Percentiles rank a stretch among this genome's conserved stretches.
phyloP scores from a whole-genome alignment of 768 basidiomycete genomes.

The Phanerochaete sordida region DNA sequence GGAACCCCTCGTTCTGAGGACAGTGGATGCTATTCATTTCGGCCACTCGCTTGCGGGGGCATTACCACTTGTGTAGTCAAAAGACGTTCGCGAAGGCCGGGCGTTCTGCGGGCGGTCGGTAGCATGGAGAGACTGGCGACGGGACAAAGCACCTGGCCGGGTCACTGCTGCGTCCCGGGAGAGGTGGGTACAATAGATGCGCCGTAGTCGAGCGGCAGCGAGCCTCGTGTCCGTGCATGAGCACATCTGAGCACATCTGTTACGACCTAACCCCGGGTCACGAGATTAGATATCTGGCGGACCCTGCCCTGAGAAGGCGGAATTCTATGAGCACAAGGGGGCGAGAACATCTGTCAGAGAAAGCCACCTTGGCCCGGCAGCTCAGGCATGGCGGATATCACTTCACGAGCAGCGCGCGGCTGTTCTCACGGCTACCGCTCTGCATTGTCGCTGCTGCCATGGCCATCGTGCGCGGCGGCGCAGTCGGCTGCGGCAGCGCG shows the following conservation, averaged over 20 bases:
- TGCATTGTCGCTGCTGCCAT: background rate
- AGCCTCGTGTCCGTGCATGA: slow-evolving; percentile 11
- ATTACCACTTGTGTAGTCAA: background rate
- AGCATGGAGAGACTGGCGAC: background rate
- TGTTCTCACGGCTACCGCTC: background rate
- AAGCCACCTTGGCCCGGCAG: slow-evolving; percentile 4
- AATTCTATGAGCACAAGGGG: background rate
- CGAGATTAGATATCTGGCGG: slow-evolving; percentile 14
- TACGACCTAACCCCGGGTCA: slow-evolving; percentile 11
- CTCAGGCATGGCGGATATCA: background rate
- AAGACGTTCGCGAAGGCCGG: background rate
- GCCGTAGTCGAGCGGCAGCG: slow-evolving; percentile 1
- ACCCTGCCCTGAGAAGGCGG: background rate
- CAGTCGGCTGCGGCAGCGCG: background rate
- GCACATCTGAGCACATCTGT: slow-evolving; percentile 5
- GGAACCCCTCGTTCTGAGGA: background rate
- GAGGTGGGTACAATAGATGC: slow-evolving; percentile 1
- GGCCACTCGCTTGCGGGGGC: background rate
- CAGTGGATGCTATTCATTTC: background rate
- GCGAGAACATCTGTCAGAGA: slow-evolving; percentile 1
- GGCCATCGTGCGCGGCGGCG: too few species aligned
- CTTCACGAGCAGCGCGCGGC: background rate
- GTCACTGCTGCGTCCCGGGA: background rate
- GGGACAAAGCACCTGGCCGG: background rate
- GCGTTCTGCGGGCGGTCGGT: background rate